Evolutionary conservation across 2,329 filamentous ascomycete species (phyloP), one percentile per base, ranked within the genome.

Genomic region (Sphaceloma murrayae): DNA sequence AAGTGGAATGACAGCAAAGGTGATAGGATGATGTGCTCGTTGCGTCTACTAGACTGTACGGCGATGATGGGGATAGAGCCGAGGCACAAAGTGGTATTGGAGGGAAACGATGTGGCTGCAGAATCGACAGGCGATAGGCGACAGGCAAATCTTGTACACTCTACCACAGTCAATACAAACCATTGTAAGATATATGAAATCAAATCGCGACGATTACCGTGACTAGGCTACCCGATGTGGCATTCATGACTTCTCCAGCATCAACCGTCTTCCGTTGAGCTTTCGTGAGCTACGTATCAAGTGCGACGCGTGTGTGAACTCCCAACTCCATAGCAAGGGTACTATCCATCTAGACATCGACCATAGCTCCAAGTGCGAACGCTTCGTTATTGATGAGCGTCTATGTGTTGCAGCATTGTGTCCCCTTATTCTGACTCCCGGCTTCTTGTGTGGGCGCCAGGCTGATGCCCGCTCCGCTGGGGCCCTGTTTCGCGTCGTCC

Each of bases 361-460:
- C 24, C 13, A 39, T 27, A 26, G 21, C 13, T 7, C 24, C 24
- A 27, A 27, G 11, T 27, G 24, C n/a, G n/a, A n/a, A 27, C 24
- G 24, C 7, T 6, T 6, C 6, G 11, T 6, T 7, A 11, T 27
- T 7, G 24, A 9, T 29, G 26, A 11, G 21, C 24, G 24, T 29
- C 36, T 40, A 40, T 19, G 36, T 32, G n/a, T n/a, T n/a, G 42
- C 42, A 45, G 42, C 42, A 45, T 34, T 45, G 42, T n/a, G 42
- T 36, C 10, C 42, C 42, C 19, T 45, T 45, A 21, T 45, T 34
- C 22, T 29, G 22, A 21, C 27, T 36, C n/a, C 42, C 42, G 4
- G 42, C 18, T 18, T 21, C 42, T 29, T 45, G 42, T 8, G 29
- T 27, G 16, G 42, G 42, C 21, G 30, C 42, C n/a, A 45, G 42